phyloP scores from a whole-genome alignment of 2,329 filamentous ascomycete genomes.

The Cyphellophora europaea region DNA sequence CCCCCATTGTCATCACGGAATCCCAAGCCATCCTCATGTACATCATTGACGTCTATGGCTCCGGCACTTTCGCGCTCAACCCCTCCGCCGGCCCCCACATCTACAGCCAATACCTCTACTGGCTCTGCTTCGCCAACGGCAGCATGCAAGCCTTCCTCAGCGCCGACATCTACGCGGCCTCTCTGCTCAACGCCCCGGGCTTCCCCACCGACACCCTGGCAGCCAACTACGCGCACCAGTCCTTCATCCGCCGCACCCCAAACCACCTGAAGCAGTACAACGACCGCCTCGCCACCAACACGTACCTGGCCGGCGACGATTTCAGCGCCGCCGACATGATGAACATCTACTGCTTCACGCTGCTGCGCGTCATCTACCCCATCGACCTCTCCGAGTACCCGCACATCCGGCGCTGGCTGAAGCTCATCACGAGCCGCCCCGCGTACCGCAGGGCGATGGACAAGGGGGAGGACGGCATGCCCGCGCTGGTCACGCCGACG shows the following conservation, averaged over 20 bases:
- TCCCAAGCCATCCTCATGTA: conserved; percentile 53
- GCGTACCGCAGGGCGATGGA: conserved; percentile 39
- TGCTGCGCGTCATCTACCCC: conserved; percentile 45
- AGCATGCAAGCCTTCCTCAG: conserved; percentile 25
- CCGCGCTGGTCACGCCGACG: neutral
- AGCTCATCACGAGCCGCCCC: conserved; percentile 33
- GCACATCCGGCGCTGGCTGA: conserved; percentile 37
- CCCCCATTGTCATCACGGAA: conserved; percentile 46
- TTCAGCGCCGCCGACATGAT: conserved; percentile 60
- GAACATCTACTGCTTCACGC: conserved; percentile 51
- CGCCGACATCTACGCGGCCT: conserved; percentile 16
- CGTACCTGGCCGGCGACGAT: conserved; percentile 52
- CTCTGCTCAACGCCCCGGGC: conserved; percentile 22
- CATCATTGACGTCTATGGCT: conserved; percentile 44
- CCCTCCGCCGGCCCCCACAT: conserved; percentile 21
- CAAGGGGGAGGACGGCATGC: conserved; percentile 32
- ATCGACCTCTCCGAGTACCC: conserved; percentile 30
- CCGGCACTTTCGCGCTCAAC: conserved; percentile 37
- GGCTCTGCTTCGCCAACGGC: conserved; percentile 50
- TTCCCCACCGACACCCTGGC: neutral
- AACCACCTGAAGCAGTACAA: conserved; percentile 38
- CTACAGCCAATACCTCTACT: conserved; percentile 55
- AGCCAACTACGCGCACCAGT: neutral
- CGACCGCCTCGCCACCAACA: conserved; percentile 33
- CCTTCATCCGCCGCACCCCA: conserved; percentile 16